These are phyloP conservation scores for Fusarium subtropicale DNA, from an alignment of 2,329 filamentous ascomycete species.

Conservation along the genomic window DNA sequence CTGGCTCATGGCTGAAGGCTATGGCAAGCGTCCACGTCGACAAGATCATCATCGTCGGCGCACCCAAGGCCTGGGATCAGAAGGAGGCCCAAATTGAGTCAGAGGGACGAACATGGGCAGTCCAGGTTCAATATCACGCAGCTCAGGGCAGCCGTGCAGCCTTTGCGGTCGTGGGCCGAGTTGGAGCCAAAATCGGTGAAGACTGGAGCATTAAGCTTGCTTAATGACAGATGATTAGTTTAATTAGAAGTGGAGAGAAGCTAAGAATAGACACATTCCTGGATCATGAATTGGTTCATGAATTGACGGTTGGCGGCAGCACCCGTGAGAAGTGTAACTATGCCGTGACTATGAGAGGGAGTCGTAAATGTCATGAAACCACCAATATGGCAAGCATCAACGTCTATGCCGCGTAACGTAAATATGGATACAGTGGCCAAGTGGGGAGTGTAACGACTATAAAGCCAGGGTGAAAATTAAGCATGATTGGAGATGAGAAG, in stretches of 20 bases:
- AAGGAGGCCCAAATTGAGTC: constrained; percentile 67
- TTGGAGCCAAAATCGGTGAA: constrained; percentile 63
- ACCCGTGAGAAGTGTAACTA: constrained; percentile 17
- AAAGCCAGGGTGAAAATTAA: constrained; percentile 23
- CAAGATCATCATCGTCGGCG: constrained; percentile 85
- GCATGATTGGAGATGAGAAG: constrained; percentile 19
- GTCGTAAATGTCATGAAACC: not conserved
- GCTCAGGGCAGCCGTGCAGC: constrained; percentile 61
- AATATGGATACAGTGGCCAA: constrained; percentile 13
- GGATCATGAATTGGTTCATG: not conserved
- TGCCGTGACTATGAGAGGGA: constrained; percentile 7
- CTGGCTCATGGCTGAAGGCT: constrained; percentile 79
- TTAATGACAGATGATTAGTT: constrained; percentile 28
- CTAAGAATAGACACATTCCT: constrained; percentile 38
- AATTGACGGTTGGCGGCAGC: constrained; percentile 18
- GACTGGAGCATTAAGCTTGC: constrained; percentile 63
- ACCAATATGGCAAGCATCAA: constrained; percentile 39
- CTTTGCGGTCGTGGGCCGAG: constrained; percentile 64
- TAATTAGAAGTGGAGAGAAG: constrained; percentile 36
- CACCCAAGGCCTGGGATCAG: constrained; percentile 77
- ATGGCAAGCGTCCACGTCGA: constrained; percentile 85
- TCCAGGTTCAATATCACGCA: constrained; percentile 69
- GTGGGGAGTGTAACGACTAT: constrained; percentile 15
- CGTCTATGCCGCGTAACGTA: constrained; percentile 28
- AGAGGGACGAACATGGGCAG: constrained; percentile 65